Conservation (phyloP, 75 land plant species). For the Cryptomeria japonica region DNA sequence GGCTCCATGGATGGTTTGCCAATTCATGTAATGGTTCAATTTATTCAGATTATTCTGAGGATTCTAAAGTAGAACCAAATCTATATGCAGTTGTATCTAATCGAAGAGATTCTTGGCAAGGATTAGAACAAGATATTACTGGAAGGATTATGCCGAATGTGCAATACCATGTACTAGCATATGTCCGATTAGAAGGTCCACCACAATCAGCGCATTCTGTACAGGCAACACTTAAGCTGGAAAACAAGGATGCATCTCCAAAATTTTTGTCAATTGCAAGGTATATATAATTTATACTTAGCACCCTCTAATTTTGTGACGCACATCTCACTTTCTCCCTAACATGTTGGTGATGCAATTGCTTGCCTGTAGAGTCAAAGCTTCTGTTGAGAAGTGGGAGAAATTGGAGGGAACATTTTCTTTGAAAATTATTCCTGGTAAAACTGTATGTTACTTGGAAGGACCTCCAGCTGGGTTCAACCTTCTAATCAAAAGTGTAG, state of each 20-base stretch:
- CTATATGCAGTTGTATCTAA: conserved; percentile 13
- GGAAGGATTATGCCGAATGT: conserved; percentile 23
- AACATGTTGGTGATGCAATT: neutral
- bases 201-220: conserved; percentile 16
- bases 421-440: conserved; percentile 17
- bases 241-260: conserved; percentile 19
- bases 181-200: conserved; percentile 22
- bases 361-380: neutral
- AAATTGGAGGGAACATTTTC: conserved; percentile 15
- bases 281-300: conserved; percentile 15
- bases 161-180: conserved; percentile 26
- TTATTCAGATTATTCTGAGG: conserved; percentile 12
- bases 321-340: neutral
- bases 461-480: conserved; percentile 49
- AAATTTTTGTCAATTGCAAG: conserved; percentile 40
- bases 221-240: conserved; percentile 35
- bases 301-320: neutral
- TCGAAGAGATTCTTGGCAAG: conserved; percentile 40
- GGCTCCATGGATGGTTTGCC: conserved; percentile 44
- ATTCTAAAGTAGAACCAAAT: conserved; percentile 10
- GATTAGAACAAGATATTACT: conserved; percentile 43
- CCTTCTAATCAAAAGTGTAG: conserved; percentile 25
- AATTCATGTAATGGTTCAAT: conserved; percentile 46
- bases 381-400: conserved; percentile 5
- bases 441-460: conserved; percentile 36